A percentile compares a stretch with the other conserved stretches of the same genome.
phyloP scores from a whole-genome alignment of 23 red algal genomes.

The Gracilaria caudata region DNA sequence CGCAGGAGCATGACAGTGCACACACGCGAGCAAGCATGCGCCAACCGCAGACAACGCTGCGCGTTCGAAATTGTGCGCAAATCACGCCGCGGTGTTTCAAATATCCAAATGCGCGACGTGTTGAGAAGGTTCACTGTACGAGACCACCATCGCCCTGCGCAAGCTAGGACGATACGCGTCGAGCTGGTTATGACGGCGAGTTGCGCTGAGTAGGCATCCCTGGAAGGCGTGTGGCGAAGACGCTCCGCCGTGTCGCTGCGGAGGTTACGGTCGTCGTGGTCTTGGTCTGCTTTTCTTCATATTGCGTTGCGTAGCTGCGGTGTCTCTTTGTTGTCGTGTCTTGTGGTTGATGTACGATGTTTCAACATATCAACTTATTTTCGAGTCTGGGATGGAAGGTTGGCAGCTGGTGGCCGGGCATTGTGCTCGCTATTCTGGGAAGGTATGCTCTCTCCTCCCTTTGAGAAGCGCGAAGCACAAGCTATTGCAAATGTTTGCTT shows the following conservation, averaged over 20 bases:
- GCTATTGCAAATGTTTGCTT: background rate
- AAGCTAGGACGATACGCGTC: background rate
- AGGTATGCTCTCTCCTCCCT: conserved; percentile 30
- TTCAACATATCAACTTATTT: conserved; percentile 71
- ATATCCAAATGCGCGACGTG: background rate
- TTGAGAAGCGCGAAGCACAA: background rate
- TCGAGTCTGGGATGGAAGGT: conserved; percentile 82
- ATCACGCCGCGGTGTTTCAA: background rate
- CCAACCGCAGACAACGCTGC: background rate
- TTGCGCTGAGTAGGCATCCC: background rate
- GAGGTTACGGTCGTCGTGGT: background rate
- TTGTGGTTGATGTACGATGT: conserved; percentile 19
- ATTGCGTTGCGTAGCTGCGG: background rate
- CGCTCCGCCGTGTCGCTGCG: background rate
- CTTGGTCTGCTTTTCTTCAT: too few species aligned
- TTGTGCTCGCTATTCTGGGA: conserved; percentile 73
- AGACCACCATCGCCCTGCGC: background rate
- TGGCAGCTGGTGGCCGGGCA: conserved; percentile 78
- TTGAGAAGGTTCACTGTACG: background rate
- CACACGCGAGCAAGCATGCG: background rate
- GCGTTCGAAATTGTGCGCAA: background rate
- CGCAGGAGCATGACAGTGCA: background rate
- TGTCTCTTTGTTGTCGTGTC: background rate
- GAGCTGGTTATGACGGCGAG: too few species aligned
- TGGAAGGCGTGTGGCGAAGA: background rate